A percentile compares a stretch with the other conserved stretches of the same genome.
These are phyloP conservation scores for Tarenaya hassleriana DNA, from an alignment of 345 rosid species.

Conservation along the genomic window DNA sequence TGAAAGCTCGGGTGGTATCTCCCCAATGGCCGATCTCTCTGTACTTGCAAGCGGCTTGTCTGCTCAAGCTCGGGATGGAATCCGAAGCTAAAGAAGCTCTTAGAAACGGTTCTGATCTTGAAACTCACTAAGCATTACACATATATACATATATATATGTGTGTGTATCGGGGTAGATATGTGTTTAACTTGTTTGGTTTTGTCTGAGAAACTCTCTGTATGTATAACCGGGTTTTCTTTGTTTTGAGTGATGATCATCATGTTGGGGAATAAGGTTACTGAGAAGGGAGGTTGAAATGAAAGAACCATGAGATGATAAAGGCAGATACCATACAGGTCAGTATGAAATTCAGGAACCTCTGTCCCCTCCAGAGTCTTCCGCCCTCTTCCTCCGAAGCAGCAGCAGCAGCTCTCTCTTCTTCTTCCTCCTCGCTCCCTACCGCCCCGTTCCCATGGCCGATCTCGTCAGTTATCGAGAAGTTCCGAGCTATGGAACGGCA, in stretches of 20 bases:
- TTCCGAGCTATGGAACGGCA: conserved; percentile 73
- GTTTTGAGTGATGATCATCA: too few relatives aligned
- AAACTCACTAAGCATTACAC: conserved; percentile 59
- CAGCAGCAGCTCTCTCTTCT: conserved; percentile 15
- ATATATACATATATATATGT: too few relatives aligned
- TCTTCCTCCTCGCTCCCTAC: conserved; percentile 32
- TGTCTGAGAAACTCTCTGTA: too few relatives aligned
- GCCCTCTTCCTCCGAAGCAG: conserved; percentile 31
- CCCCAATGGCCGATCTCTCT: conserved; percentile 79
- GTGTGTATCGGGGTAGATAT: too few relatives aligned
- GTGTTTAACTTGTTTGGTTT: too few relatives aligned
- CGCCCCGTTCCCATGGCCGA: conserved; percentile 31
- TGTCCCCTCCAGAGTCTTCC: conserved; percentile 55
- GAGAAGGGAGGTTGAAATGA: conserved; percentile 13
- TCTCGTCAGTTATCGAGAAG: conserved; percentile 37
- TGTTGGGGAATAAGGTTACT: too few relatives aligned
- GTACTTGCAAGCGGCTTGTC: conserved; percentile 82
- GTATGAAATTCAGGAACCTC: conserved; percentile 5
- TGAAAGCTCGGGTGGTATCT: conserved; percentile 76
- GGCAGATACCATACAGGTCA: conserved; percentile 3
- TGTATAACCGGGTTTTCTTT: too few relatives aligned
- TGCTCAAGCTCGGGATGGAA: conserved; percentile 82
- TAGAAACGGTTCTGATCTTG: conserved; percentile 63
- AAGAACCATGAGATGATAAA: conserved; percentile 6
- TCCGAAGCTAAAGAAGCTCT: conserved; percentile 81